Evolutionary conservation across 768 basidiomycete species (phyloP).

Genomic region (Sporobolomyces roseus): DNA sequence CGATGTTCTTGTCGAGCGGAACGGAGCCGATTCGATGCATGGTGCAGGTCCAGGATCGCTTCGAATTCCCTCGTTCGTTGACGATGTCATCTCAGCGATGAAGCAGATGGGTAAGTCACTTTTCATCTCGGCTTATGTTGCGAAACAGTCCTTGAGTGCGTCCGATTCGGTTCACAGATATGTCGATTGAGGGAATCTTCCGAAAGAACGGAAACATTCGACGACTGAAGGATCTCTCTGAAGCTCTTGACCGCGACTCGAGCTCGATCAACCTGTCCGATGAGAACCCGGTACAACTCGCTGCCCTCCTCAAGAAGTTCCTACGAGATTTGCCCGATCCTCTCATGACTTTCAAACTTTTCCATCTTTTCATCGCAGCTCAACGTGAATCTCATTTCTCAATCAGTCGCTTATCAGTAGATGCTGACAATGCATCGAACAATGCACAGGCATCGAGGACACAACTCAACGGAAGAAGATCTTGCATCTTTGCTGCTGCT

Average conservation of each 20-base stretch:
- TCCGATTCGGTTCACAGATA: slow-evolving; percentile 58
- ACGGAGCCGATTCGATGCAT: slow-evolving; percentile 89
- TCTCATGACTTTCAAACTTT: slow-evolving; percentile 87
- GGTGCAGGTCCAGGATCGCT: slow-evolving; percentile 80
- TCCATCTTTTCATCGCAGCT: slow-evolving; percentile 78
- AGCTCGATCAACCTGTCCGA: slow-evolving; percentile 83
- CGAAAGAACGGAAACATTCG: slow-evolving; percentile 97
- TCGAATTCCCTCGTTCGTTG: slow-evolving; percentile 92
- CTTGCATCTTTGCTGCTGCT: slow-evolving; percentile 76
- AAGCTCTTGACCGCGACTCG: slow-evolving; percentile 90
- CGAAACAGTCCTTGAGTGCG: neutral
- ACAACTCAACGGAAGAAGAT: slow-evolving; percentile 75
- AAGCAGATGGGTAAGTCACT: slow-evolving; percentile 83
- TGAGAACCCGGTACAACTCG: slow-evolving; percentile 95
- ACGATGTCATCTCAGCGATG: slow-evolving; percentile 98
- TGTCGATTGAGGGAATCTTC: slow-evolving; percentile 99
- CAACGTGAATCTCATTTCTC: slow-evolving; percentile 62
- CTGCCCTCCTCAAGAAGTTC: slow-evolving; percentile 95
- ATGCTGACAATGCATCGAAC: neutral
- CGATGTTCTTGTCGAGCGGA: slow-evolving; percentile 85
- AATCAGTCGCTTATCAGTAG: neutral
- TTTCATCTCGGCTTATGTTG: neutral
- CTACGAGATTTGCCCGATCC: slow-evolving; percentile 94
- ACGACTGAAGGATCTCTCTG: slow-evolving; percentile 81
- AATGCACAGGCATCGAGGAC: slow-evolving; percentile 61